Percentiles rank a stretch among this genome's conserved stretches.
Evolutionary conservation across 257 asterid species (phyloP).

Genomic region (Lycium barbarum): DNA sequence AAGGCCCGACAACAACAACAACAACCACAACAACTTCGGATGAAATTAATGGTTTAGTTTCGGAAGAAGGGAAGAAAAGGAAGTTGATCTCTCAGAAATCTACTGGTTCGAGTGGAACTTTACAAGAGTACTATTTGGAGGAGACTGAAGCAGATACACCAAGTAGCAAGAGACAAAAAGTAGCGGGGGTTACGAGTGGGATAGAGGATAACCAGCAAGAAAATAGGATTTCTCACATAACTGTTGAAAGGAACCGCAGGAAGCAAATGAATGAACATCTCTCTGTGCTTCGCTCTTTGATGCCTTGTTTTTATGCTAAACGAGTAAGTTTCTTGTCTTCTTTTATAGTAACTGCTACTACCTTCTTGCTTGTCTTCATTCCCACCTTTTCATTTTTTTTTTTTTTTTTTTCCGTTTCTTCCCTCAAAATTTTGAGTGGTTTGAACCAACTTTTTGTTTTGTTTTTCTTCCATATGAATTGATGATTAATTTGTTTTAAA

Average conservation of each 20-base stretch:
- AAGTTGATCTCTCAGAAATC: slow-evolving; percentile 58
- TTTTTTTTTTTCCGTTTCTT: too few relatives aligned
- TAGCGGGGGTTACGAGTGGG: not conserved
- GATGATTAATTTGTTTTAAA: not conserved
- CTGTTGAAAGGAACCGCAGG: slow-evolving; percentile 32
- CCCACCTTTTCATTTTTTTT: not conserved
- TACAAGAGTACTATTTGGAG: slow-evolving; percentile 28
- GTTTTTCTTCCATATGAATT: too few relatives aligned
- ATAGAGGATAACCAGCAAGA: not conserved
- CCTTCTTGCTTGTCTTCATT: too few relatives aligned
- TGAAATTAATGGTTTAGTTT: not conserved
- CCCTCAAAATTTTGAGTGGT: not conserved
- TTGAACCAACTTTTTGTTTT: not conserved
- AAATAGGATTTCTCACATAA: slow-evolving; percentile 28
- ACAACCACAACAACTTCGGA: not conserved
- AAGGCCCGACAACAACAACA: not conserved
- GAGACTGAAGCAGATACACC: slow-evolving; percentile 27
- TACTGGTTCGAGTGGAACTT: slow-evolving; percentile 33
- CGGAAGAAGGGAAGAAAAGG: slow-evolving; percentile 30
- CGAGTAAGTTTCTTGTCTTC: slow-evolving; percentile 5
- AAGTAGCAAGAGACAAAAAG: slow-evolving; percentile 3
- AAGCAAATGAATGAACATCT: slow-evolving; percentile 33
- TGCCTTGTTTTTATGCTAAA: slow-evolving; percentile 36
- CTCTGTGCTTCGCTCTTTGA: slow-evolving; percentile 31
- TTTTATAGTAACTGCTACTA: too few relatives aligned